A percentile compares a stretch with the other conserved stretches of the same genome.
These are phyloP conservation scores for Melastoma malabathricum DNA, from an alignment of 345 rosid genomes.

Conservation along the genomic window DNA sequence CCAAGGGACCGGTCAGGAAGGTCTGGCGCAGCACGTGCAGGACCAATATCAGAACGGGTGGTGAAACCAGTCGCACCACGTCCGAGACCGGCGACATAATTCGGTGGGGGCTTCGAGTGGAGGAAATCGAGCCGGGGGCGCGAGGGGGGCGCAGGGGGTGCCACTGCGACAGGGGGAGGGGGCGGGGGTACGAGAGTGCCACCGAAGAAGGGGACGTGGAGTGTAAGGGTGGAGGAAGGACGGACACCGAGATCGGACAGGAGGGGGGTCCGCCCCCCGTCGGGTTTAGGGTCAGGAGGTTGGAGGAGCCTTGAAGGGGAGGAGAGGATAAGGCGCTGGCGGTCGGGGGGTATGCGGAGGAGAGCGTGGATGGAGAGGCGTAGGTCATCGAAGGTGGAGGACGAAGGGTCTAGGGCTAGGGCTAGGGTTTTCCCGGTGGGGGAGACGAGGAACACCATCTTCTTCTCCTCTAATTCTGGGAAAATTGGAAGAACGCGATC, in stretches of 20 bases:
- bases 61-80: conserved; percentile 98
- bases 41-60: conserved; percentile 94
- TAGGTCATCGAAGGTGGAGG: conserved; percentile 42
- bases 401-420: conserved; percentile 31
- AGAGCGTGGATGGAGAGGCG: conserved; percentile 28
- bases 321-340: conserved; percentile 26
- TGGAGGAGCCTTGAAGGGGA: conserved; percentile 1
- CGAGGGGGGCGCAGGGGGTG: conserved; percentile 22
- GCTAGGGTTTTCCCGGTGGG: conserved; percentile 37
- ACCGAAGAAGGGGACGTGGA: conserved; percentile 43
- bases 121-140: conserved; percentile 81
- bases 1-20: conserved; percentile 69
- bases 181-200: conserved; percentile 46
- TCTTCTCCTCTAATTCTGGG: no score
- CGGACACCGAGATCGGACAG: conserved; percentile 41
- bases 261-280: conserved; percentile 10
- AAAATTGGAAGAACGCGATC: no score
- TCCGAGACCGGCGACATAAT: conserved; percentile 90
- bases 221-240: conserved; percentile 33
- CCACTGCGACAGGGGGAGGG: conserved; percentile 29
- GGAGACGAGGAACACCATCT: conserved; percentile 46
- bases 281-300: conserved; percentile 4
- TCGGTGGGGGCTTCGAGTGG: conserved; percentile 67
- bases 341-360: conserved; percentile 26
- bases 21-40: conserved; percentile 90